A percentile compares a stretch with the other conserved stretches of the same genome.
These are phyloP conservation scores for Tympanopsis confertula DNA, from an alignment of 2,329 filamentous ascomycete species.

Conservation along the genomic window DNA sequence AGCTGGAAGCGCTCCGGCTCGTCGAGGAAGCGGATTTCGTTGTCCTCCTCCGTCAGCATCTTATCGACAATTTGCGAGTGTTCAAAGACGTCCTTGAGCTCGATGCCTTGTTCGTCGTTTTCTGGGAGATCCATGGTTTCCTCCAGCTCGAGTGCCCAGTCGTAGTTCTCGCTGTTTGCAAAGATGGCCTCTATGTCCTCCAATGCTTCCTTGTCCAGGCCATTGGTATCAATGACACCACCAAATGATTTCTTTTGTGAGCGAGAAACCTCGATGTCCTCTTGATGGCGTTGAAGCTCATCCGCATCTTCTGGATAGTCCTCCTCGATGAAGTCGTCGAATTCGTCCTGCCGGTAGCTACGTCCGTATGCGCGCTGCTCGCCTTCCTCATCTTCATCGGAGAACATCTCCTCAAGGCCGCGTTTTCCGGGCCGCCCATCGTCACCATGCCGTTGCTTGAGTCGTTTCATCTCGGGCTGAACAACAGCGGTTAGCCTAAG, in stretches of 20 bases:
- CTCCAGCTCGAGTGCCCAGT: constrained; percentile 84
- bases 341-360: constrained; percentile 61
- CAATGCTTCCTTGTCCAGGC: constrained; percentile 79
- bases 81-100: constrained; percentile 96
- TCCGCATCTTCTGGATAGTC: constrained; percentile 78
- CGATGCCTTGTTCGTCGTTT: constrained; percentile 70
- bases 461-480: constrained; percentile 84
- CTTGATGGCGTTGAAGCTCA: constrained; percentile 61
- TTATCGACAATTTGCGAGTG: constrained; percentile 88
- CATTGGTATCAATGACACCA: constrained; percentile 61
- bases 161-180: constrained; percentile 88
- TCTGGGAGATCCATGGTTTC: constrained; percentile 72
- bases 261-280: constrained; percentile 80
- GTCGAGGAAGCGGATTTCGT: constrained; percentile 75
- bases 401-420: constrained; percentile 85
- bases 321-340: constrained; percentile 94
- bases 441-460: constrained; percentile 80
- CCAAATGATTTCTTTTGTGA: constrained; percentile 62
- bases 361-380: constrained; percentile 34
- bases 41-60: constrained; percentile 90
- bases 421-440: constrained; percentile 56
- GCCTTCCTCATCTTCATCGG: constrained; percentile 81
- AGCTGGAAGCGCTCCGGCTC: constrained; percentile 92
- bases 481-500: constrained; percentile 5
- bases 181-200: constrained; percentile 97